Conservation (phyloP, 2,329 filamentous ascomycete species). For the Claviceps pusilla region DNA sequence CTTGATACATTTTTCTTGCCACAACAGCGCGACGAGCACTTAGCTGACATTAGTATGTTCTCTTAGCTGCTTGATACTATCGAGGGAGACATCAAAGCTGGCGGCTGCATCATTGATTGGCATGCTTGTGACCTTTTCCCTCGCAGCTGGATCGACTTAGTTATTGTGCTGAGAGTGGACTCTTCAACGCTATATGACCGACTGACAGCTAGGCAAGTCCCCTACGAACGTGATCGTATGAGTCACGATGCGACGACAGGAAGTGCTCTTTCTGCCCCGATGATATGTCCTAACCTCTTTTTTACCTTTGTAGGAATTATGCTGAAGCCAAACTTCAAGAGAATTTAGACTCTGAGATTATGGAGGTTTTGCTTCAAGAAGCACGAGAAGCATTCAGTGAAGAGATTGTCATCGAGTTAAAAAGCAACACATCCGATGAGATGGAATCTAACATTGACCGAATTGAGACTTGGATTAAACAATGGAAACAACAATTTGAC, state of each 20-base stretch:
- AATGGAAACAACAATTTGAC: conserved; percentile 46
- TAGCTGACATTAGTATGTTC: conserved; percentile 7
- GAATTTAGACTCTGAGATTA: conserved; percentile 94
- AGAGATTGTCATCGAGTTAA: conserved; percentile 77
- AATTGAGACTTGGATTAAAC: conserved; percentile 64
- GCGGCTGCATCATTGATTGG: conserved; percentile 91
- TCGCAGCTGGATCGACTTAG: conserved; percentile 83
- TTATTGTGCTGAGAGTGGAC: conserved; percentile 76
- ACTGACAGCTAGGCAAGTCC: conserved; percentile 49
- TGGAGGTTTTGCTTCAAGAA: conserved; percentile 85
- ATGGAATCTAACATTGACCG: conserved; percentile 80
- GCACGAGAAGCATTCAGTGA: conserved; percentile 74
- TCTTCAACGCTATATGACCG: conserved; percentile 74
- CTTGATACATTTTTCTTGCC: background rate
- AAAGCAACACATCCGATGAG: conserved; percentile 66
- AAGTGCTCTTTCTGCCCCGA: too few relatives aligned
- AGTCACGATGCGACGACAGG: too few relatives aligned
- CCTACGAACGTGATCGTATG: background rate
- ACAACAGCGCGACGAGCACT: background rate
- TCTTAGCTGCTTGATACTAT: conserved; percentile 68
- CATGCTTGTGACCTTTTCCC: conserved; percentile 95
- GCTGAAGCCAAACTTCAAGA: conserved; percentile 80
- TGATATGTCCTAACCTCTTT: background rate
- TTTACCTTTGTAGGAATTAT: conserved; percentile 46
- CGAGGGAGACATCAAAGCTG: conserved; percentile 61